These are phyloP conservation scores for Colletotrichum spinosum DNA, from an alignment of 2,329 filamentous ascomycete genomes.

Conservation along the genomic window DNA sequence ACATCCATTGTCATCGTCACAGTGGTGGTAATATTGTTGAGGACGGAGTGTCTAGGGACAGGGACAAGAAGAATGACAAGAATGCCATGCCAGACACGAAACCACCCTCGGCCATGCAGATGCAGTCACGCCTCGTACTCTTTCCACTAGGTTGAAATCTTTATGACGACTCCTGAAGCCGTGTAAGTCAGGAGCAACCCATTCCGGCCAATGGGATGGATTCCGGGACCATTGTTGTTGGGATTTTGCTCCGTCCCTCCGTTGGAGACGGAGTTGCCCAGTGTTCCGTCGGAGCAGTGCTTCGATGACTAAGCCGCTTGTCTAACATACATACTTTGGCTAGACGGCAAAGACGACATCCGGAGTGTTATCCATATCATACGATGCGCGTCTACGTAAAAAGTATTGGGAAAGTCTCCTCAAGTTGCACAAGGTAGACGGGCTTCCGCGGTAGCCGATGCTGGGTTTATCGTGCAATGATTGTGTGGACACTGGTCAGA, in stretches of 20 bases:
- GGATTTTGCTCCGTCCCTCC: slow-evolving; percentile 26
- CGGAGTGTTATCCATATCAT: too few relatives aligned
- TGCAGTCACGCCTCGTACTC: slow-evolving; percentile 23
- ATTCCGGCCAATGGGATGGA: slow-evolving; percentile 20
- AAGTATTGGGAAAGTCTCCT: not conserved
- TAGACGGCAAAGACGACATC: too few relatives aligned
- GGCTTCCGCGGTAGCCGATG: slow-evolving; percentile 6
- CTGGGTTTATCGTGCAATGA: slow-evolving; percentile 9
- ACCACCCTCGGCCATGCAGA: slow-evolving; percentile 5
- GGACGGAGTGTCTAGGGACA: not conserved
- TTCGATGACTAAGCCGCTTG: slow-evolving; percentile 8
- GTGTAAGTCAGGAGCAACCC: slow-evolving; percentile 32
- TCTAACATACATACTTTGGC: too few relatives aligned
- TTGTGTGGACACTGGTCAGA: not conserved
- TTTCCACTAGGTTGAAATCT: slow-evolving; percentile 13
- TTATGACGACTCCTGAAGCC: slow-evolving; percentile 19
- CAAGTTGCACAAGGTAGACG: not conserved
- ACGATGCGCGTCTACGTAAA: not conserved
- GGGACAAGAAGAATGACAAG: not conserved
- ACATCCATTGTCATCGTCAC: slow-evolving; percentile 19
- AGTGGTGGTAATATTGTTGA: not conserved
- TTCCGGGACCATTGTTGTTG: not conserved
- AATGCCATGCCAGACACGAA: not conserved
- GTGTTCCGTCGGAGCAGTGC: slow-evolving; percentile 5
- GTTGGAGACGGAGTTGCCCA: slow-evolving; percentile 31